phyloP scores from a whole-genome alignment of 768 basidiomycete species.

The Tulasnella sp. region DNA sequence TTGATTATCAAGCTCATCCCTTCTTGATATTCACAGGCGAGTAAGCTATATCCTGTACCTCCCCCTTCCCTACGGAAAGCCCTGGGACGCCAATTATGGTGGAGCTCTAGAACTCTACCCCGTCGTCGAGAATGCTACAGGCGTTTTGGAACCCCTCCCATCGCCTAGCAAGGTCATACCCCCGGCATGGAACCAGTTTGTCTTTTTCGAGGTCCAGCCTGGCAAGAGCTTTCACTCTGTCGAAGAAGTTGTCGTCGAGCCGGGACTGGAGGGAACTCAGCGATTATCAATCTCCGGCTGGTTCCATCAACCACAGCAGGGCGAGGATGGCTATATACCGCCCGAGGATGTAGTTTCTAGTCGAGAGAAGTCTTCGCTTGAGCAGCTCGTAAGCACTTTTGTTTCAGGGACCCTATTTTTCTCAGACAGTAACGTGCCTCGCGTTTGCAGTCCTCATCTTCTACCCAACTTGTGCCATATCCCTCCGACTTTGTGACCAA shows the following conservation, averaged over 20 bases:
- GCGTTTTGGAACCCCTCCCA: conserved; percentile 59
- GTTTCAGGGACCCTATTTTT: neutral
- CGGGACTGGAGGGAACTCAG: conserved; percentile 53
- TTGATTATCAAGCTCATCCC: neutral
- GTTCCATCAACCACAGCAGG: conserved; percentile 89
- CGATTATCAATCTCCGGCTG: conserved; percentile 89
- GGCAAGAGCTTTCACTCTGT: conserved; percentile 94
- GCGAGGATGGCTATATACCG: conserved; percentile 71
- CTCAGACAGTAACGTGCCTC: no score
- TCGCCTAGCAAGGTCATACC: conserved; percentile 59
- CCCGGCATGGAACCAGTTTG: conserved; percentile 72
- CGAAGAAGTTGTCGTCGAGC: conserved; percentile 85
- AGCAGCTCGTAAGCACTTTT: conserved; percentile 72
- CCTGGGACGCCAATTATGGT: conserved; percentile 85
- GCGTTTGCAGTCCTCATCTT: conserved; percentile 44
- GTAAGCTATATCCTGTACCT: conserved; percentile 97
- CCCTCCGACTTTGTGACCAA: conserved; percentile 23
- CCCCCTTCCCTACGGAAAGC: conserved; percentile 60
- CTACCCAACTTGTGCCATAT: conserved; percentile 49
- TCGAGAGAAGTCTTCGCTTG: conserved; percentile 67
- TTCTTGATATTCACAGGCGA: conserved; percentile 27
- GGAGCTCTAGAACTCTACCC: conserved; percentile 93
- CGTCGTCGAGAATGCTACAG: conserved; percentile 39
- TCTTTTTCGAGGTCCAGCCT: conserved; percentile 66
- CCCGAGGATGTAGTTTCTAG: conserved; percentile 33